Conservation (phyloP, 768 basidiomycete species). For the Dacryopinax spathularia region DNA sequence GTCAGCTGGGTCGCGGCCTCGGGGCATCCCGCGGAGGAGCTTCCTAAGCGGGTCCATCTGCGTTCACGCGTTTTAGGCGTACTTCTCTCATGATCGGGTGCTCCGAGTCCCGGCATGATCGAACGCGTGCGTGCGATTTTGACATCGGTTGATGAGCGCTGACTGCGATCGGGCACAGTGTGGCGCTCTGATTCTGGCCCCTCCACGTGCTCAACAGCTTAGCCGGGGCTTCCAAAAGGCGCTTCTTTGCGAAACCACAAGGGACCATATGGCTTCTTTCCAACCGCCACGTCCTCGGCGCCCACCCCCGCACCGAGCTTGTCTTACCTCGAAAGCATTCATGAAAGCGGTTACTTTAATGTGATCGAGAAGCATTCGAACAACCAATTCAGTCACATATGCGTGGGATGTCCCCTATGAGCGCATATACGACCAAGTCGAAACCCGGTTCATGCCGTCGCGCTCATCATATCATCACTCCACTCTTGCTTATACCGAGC, state of each 20-base stretch:
- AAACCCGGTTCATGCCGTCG: too few species aligned
- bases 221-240: not conserved
- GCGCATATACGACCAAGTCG: not conserved
- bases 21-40: not conserved
- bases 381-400: not conserved
- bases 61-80: not conserved
- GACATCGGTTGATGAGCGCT: too few species aligned
- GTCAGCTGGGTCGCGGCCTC: slow-evolving; percentile 3
- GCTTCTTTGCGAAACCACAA: not conserved
- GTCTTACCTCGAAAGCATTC: too few species aligned
- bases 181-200: not conserved
- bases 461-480: too few species aligned
- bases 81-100: not conserved
- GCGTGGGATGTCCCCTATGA: not conserved
- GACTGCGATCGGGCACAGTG: not conserved
- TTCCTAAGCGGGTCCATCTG: not conserved
- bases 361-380: not conserved
- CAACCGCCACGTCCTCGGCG: not conserved
- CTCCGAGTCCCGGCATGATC: not conserved
- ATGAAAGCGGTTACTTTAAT: not conserved
- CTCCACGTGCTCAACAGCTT: not conserved
- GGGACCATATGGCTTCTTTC: not conserved
- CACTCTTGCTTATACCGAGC: too few species aligned
- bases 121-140: not conserved
- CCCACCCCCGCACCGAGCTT: not conserved